Conservation (phyloP, 164 flowering plant species). For the Chimonanthus praecox region DNA sequence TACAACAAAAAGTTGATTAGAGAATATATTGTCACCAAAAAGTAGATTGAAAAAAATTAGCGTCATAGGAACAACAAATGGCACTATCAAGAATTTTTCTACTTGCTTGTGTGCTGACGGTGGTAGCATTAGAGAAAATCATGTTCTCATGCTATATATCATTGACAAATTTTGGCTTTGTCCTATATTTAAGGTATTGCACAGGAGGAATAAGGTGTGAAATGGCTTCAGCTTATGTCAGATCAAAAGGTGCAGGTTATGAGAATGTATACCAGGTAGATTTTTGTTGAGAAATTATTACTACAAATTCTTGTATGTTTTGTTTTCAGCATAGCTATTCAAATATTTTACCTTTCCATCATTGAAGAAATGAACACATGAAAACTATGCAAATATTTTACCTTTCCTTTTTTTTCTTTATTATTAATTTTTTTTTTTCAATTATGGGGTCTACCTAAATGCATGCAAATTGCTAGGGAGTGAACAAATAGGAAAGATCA, state of each 20-base stretch:
- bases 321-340: background rate
- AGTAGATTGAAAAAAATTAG: background rate
- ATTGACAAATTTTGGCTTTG: background rate
- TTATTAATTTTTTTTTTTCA: background rate
- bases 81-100: background rate
- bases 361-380: background rate
- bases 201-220: constrained; percentile 99
- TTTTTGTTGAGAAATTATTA: background rate
- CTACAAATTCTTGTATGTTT: background rate
- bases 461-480: too few relatives aligned
- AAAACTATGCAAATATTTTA: background rate
- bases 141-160: background rate
- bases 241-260: constrained; percentile 86
- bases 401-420: background rate
- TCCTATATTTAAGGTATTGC: constrained; percentile 67
- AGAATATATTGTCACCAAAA: too few relatives aligned
- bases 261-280: constrained; percentile 88
- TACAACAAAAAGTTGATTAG: too few relatives aligned
- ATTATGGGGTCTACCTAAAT: too few relatives aligned
- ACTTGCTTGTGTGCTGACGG: background rate
- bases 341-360: background rate
- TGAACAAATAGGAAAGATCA: too few relatives aligned
- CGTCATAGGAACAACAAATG: background rate
- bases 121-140: background rate
- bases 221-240: constrained; percentile 95